Conservation (phyloP, 1,139 yeast species). For the Protomyces gravidus region DNA sequence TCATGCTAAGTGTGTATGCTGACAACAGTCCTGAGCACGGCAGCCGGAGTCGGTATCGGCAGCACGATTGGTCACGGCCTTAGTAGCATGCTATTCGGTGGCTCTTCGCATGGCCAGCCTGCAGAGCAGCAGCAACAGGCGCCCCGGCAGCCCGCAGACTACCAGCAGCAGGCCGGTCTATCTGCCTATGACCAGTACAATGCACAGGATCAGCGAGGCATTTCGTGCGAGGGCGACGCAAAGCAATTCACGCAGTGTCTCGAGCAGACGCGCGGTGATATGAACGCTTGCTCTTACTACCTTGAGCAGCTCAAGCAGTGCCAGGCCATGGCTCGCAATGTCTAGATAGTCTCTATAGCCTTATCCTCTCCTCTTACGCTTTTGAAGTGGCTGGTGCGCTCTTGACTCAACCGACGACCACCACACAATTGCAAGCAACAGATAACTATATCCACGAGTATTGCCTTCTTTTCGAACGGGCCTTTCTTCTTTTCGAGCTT, state of each 20-base stretch:
- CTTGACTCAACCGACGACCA: background rate
- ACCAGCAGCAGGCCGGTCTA: constrained; percentile 48
- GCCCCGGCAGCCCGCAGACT: constrained; percentile 36
- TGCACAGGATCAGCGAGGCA: constrained; percentile 33
- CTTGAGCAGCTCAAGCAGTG: constrained; percentile 96
- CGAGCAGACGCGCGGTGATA: constrained; percentile 87
- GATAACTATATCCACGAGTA: background rate
- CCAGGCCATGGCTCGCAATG: constrained; percentile 85
- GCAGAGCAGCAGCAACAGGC: constrained; percentile 39
- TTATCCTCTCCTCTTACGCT: no score
- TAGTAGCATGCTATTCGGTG: constrained; percentile 81
- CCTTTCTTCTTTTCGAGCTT: no score
- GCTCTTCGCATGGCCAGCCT: constrained; percentile 53
- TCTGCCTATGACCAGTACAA: constrained; percentile 41
- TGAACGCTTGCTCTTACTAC: constrained; percentile 95
- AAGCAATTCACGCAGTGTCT: constrained; percentile 92
- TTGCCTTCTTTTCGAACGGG: no score
- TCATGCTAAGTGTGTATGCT: background rate
- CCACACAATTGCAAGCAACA: background rate
- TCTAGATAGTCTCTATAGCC: constrained; percentile 45
- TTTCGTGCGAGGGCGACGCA: constrained; percentile 84
- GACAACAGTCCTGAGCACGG: constrained; percentile 53
- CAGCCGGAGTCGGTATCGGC: constrained; percentile 99
- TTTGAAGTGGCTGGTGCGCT: no score
- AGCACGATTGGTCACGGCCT: constrained; percentile 96